Conservation (phyloP, 805 yeast species). For the Kodamaea nitidulidarum region DNA sequence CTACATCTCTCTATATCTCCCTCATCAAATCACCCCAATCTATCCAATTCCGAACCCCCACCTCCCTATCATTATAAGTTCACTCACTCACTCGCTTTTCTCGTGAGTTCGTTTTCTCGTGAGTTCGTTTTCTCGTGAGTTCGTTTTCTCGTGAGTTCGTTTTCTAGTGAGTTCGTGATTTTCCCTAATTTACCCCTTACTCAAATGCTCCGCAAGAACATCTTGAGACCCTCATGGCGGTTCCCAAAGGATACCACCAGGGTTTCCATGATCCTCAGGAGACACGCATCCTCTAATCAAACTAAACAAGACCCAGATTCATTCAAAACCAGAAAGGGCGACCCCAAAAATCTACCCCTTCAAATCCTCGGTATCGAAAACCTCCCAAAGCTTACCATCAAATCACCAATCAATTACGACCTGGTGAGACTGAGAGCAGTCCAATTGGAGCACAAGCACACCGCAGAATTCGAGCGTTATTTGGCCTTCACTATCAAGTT, state of each 20-base stretch:
- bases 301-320: too few species aligned
- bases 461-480: slow-evolving; percentile 7
- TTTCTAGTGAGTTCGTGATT: not conserved
- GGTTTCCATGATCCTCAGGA: slow-evolving; percentile 11
- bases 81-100: not conserved
- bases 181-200: slow-evolving; percentile 2
- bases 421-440: slow-evolving; percentile 1
- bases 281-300: too few species aligned
- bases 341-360: not conserved
- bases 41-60: too few species aligned
- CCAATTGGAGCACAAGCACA: not conserved
- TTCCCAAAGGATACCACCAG: slow-evolving; percentile 10
- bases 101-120: too few species aligned
- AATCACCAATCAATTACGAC: slow-evolving; percentile 1
- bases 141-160: not conserved
- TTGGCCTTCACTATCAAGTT: slow-evolving; percentile 18
- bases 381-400: slow-evolving; percentile 2
- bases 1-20: too few species aligned
- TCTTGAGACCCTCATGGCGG: slow-evolving; percentile 5
- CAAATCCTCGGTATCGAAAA: slow-evolving; percentile 2
- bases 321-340: slow-evolving; percentile 3
- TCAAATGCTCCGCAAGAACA: slow-evolving; percentile 7
- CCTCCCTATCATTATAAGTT: too few species aligned
- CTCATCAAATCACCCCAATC: too few species aligned
- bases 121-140: not conserved